Conservation (phyloP, 2,329 filamentous ascomycete genomes). For the Aspergillus unguis region DNA sequence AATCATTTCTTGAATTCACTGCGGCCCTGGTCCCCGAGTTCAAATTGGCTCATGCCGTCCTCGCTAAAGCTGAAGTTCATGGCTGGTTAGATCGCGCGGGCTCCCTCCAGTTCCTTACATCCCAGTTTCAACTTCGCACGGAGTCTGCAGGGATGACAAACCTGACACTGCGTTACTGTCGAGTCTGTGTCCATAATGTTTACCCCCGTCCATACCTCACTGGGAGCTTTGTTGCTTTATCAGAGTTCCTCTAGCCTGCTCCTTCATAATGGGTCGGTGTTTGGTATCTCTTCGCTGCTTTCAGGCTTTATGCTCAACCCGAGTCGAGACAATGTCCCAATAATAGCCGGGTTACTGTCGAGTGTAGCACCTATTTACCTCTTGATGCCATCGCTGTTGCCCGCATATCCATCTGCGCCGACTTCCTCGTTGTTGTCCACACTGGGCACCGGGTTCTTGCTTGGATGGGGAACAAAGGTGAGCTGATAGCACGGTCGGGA, state of each 20-base stretch:
- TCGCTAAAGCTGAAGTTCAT: neutral
- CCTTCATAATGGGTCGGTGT: constrained; percentile 50
- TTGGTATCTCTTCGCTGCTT: constrained; percentile 51
- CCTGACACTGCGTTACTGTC: neutral
- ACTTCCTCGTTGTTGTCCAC: constrained; percentile 38
- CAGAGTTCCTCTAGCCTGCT: constrained; percentile 51
- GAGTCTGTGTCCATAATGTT: constrained; percentile 41
- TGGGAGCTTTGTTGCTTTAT: constrained; percentile 51
- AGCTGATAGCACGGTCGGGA: neutral
- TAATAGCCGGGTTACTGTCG: constrained; percentile 47
- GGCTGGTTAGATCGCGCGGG: neutral
- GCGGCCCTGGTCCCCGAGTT: constrained; percentile 9
- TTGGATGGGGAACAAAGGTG: constrained; percentile 55
- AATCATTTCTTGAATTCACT: neutral
- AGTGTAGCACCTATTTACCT: constrained; percentile 43
- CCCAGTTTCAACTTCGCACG: neutral
- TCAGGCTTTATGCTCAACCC: constrained; percentile 42
- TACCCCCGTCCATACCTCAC: constrained; percentile 50
- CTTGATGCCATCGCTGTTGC: constrained; percentile 46
- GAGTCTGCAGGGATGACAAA: neutral
- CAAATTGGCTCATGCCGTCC: neutral
- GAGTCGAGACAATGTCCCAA: constrained; percentile 41
- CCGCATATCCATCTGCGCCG: constrained; percentile 39
- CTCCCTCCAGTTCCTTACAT: neutral
- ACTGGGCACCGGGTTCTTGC: constrained; percentile 41